phyloP scores from a whole-genome alignment of 2,329 filamentous ascomycete species.

The Capronia americana region DNA sequence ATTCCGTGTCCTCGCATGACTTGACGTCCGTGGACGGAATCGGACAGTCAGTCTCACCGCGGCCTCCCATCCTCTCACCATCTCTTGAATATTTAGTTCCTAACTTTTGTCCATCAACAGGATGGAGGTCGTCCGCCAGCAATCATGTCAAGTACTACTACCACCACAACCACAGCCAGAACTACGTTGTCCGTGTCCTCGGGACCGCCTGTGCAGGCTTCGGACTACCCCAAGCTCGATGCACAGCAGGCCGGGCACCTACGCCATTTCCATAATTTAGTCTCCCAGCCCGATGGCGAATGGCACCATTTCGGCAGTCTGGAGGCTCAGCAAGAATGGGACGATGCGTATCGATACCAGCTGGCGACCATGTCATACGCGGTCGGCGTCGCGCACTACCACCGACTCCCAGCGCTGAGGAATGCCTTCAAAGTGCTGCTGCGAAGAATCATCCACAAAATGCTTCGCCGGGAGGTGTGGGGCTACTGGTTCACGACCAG shows the following conservation, averaged over 20 bases:
- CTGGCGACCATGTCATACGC: slow-evolving; percentile 12
- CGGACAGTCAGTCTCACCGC: no score
- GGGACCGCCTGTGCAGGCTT: slow-evolving; percentile 25
- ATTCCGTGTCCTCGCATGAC: no score
- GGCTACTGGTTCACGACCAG: slow-evolving; percentile 52
- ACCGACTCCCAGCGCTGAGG: slow-evolving; percentile 12
- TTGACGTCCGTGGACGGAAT: no score
- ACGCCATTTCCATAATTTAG: slow-evolving; percentile 30
- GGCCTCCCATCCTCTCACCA: no score
- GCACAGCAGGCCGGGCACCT: slow-evolving; percentile 30
- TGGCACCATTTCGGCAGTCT: slow-evolving; percentile 24
- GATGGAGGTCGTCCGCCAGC: no score
- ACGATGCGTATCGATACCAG: slow-evolving; percentile 44
- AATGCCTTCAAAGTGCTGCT: slow-evolving; percentile 6
- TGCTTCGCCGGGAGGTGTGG: slow-evolving; percentile 47
- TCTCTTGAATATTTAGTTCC: no score
- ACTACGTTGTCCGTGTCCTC: not conserved
- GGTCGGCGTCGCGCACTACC: slow-evolving; percentile 11
- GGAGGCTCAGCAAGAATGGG: slow-evolving; percentile 48
- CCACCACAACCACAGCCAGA: no score
- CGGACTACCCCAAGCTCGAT: slow-evolving; percentile 30
- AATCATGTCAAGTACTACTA: no score
- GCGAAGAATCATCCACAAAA: slow-evolving; percentile 18
- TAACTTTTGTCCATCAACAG: no score
- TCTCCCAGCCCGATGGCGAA: slow-evolving; percentile 26